A percentile compares a stretch with the other conserved stretches of the same genome.
Evolutionary conservation across 2,329 filamentous ascomycete genomes (phyloP).

Genomic region (Pseudocercospora cruenta): DNA sequence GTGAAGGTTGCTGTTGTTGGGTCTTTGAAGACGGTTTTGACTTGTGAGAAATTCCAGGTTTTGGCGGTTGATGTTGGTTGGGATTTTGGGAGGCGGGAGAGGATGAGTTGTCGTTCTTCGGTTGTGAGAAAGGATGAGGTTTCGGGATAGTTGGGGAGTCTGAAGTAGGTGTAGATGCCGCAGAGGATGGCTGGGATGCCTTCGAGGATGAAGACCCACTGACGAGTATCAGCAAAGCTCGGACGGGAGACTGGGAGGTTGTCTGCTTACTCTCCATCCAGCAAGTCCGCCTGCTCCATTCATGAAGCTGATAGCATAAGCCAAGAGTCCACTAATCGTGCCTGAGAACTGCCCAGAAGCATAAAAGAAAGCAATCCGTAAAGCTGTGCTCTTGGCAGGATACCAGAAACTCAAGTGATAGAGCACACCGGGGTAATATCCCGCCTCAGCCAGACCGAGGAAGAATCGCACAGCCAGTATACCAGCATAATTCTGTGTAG

Average conservation of each 20-base stretch:
- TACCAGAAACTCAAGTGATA: slow-evolving; percentile 40
- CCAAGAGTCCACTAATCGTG: slow-evolving; percentile 50
- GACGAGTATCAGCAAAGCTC: too few relatives aligned
- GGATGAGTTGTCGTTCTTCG: slow-evolving; percentile 34
- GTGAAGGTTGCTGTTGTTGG: slow-evolving; percentile 27
- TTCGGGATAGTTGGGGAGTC: slow-evolving; percentile 63
- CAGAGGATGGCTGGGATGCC: slow-evolving; percentile 40
- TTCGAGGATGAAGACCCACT: slow-evolving; percentile 31
- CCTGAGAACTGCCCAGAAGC: slow-evolving; percentile 41
- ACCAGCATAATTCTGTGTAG: slow-evolving; percentile 30
- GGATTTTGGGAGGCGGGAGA: slow-evolving; percentile 25
- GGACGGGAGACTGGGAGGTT: too few relatives aligned
- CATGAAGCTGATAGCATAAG: slow-evolving; percentile 47
- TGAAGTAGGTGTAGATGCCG: slow-evolving; percentile 44
- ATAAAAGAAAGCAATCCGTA: slow-evolving; percentile 43
- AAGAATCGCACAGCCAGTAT: slow-evolving; percentile 30
- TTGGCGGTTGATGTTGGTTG: slow-evolving; percentile 27
- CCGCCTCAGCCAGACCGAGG: slow-evolving; percentile 35
- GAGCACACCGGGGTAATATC: slow-evolving; percentile 33
- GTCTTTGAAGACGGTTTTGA: slow-evolving; percentile 27
- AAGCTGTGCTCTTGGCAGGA: slow-evolving; percentile 37
- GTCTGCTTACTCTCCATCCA: slow-evolving; percentile 32
- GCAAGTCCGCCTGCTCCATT: slow-evolving; percentile 43
- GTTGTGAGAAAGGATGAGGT: slow-evolving; percentile 60
- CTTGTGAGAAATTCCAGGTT: slow-evolving; percentile 28